Evolutionary conservation across 768 basidiomycete genomes (phyloP), one percentile per base, ranked within the genome.

Genomic region (Rhizopogon rudus): DNA sequence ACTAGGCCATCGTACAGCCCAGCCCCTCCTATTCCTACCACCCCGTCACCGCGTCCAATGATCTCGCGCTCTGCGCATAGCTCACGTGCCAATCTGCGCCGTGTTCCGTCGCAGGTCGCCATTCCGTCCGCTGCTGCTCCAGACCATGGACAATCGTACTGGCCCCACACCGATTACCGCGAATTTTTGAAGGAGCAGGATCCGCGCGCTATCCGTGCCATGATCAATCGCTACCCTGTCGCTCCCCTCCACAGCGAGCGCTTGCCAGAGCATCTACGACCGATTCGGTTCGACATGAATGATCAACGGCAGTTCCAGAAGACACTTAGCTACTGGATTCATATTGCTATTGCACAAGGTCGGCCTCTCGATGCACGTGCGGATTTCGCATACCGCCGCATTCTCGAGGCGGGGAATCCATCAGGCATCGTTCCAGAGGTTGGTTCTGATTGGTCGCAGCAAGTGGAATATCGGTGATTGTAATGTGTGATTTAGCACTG

Each of bases 311-410:
- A 55, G 33, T 44, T 25, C 14, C 25, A 29, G 39, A 25, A 53
- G 29, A 40, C 39, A 12, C 16, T 57, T 37, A 40, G 50, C 43
- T 22, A 40, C 28, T 48, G 37, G 22, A 8, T 48, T 6, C 51
- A 41, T n/a, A n/a, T 29, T 5, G 58, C 58, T 3, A 3, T 49
- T 17, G 39, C 39, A 5, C 42, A 40, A 16, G 58, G 58, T 39
- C 56, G 56, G 20, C 56, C 58, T 13, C 56, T 59, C 4, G 56
- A 59, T 35, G 58, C 41, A 25, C 58, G 56, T 14, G 56, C 33
- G 31, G 48, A 57, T 25, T 52, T 43, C 25, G 17, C 20, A 5
- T 52, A 44, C 29, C 56, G 49, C 40, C 56, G 58, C 16, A 33
- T 57, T 14, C 7, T 59, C 5, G 45, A 44, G 2, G 37, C 29